phyloP scores from a whole-genome alignment of 768 basidiomycete genomes.

The Leccinum pellstonianum region DNA sequence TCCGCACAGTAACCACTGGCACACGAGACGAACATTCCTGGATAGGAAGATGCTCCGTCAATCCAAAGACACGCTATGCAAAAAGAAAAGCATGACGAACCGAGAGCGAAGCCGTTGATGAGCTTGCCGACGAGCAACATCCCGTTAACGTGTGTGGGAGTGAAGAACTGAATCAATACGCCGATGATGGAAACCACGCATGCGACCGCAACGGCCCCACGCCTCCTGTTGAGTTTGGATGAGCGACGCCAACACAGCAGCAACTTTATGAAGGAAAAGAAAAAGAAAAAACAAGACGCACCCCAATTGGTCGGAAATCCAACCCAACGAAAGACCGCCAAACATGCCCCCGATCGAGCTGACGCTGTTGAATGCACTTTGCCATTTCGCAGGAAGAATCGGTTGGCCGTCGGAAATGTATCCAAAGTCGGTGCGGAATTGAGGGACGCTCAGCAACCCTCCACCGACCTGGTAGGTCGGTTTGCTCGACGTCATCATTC shows the following conservation, averaged over 20 bases:
- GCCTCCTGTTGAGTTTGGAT: constrained; percentile 14
- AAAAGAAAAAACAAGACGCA: background rate
- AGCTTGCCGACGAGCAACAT: constrained; percentile 28
- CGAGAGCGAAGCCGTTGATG: constrained; percentile 27
- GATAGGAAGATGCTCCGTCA: background rate
- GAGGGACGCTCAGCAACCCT: constrained; percentile 21
- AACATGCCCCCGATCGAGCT: constrained; percentile 28
- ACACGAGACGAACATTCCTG: constrained; percentile 26
- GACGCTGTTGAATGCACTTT: constrained; percentile 28
- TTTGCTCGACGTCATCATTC: background rate
- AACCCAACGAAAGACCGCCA: constrained; percentile 26
- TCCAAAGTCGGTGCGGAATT: constrained; percentile 30
- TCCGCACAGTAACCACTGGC: constrained; percentile 16
- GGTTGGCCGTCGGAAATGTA: constrained; percentile 2
- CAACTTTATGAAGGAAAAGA: background rate
- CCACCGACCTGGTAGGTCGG: constrained; percentile 14
- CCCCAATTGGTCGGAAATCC: constrained; percentile 25
- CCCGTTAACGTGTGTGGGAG: constrained; percentile 23
- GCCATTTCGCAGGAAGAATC: constrained; percentile 28
- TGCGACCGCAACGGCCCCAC: constrained; percentile 24
- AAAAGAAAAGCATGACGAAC: background rate
- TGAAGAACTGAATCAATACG: constrained; percentile 26
- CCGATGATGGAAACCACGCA: constrained; percentile 22
- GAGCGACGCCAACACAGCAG: background rate
- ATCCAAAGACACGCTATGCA: background rate